A percentile compares a stretch with the other conserved stretches of the same genome.
phyloP scores from a whole-genome alignment of 495 filamentous ascomycete species.

The Sporormia fimetaria region DNA sequence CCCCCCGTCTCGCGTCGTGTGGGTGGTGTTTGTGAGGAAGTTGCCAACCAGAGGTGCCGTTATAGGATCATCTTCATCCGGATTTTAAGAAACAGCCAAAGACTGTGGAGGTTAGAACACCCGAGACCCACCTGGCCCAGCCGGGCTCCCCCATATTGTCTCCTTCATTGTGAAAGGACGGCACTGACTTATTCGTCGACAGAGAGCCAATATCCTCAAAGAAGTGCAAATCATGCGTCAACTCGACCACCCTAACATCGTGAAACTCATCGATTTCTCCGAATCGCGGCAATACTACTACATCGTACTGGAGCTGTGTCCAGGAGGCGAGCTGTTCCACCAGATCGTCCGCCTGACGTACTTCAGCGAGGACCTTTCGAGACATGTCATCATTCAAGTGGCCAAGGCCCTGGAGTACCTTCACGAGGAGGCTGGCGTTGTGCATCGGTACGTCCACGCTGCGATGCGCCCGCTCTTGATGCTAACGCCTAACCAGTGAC shows the following conservation, averaged over 20 bases:
- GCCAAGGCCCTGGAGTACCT: constrained; percentile 88
- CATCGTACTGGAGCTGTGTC: constrained; percentile 89
- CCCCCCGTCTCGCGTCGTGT: constrained; percentile 29
- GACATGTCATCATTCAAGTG: constrained; percentile 90
- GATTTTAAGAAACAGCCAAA: constrained; percentile 89
- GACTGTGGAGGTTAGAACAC: constrained; percentile 72
- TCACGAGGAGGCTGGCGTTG: constrained; percentile 87
- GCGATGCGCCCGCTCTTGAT: constrained; percentile 17
- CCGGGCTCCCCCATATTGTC: neutral
- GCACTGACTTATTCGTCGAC: constrained; percentile 33
- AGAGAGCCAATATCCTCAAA: constrained; percentile 96
- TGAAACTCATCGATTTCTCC: constrained; percentile 84
- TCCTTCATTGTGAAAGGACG: neutral
- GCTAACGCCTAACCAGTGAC: constrained; percentile 50
- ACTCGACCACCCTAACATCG: constrained; percentile 88
- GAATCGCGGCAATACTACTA: constrained; percentile 95
- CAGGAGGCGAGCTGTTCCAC: constrained; percentile 93
- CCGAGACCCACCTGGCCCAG: constrained; percentile 25
- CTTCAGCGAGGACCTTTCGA: constrained; percentile 89
- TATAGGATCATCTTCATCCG: constrained; percentile 82
- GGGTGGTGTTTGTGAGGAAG: constrained; percentile 24
- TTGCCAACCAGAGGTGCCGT: constrained; percentile 35
- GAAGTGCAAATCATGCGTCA: constrained; percentile 98
- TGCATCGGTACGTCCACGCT: constrained; percentile 69
- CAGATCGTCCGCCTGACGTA: constrained; percentile 97